These are phyloP conservation scores for Nephelium lappaceum DNA, from an alignment of 345 rosid genomes.

Conservation along the genomic window DNA sequence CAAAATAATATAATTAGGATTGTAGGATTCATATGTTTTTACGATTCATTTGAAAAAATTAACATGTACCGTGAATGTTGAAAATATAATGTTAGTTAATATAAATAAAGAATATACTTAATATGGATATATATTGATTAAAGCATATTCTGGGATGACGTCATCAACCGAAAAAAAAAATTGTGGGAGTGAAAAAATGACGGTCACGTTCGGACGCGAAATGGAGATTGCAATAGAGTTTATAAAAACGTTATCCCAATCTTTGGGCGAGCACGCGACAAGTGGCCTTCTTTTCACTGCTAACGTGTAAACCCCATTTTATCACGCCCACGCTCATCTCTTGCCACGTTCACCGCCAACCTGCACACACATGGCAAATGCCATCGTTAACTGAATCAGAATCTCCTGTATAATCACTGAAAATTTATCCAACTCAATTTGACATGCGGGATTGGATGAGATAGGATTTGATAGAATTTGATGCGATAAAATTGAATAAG, in stretches of 20 bases:
- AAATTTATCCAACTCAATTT: too few species aligned
- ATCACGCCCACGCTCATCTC: not conserved
- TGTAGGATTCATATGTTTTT: too few species aligned
- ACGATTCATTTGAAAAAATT: too few species aligned
- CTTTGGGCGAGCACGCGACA: not conserved
- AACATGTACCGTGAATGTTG: too few species aligned
- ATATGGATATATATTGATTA: not conserved
- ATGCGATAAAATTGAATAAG: too few species aligned
- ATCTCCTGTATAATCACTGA: too few species aligned
- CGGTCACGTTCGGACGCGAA: slow-evolving; percentile 37
- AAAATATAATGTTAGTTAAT: too few species aligned
- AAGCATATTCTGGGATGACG: not conserved
- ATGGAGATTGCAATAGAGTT: slow-evolving; percentile 33
- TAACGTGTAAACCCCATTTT: not conserved
- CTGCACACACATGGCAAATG: not conserved
- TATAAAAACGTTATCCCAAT: slow-evolving; percentile 27
- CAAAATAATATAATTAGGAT: too few species aligned
- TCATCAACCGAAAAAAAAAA: not conserved
- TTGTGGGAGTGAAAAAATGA: not conserved
- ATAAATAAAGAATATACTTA: not conserved
- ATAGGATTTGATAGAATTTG: too few species aligned
- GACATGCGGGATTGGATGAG: too few species aligned
- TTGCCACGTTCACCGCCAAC: not conserved
- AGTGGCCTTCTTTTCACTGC: not conserved
- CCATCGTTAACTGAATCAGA: too few species aligned